Conservation (phyloP, 139 green algal genomes). For the Axilococcus clingmanii region DNA sequence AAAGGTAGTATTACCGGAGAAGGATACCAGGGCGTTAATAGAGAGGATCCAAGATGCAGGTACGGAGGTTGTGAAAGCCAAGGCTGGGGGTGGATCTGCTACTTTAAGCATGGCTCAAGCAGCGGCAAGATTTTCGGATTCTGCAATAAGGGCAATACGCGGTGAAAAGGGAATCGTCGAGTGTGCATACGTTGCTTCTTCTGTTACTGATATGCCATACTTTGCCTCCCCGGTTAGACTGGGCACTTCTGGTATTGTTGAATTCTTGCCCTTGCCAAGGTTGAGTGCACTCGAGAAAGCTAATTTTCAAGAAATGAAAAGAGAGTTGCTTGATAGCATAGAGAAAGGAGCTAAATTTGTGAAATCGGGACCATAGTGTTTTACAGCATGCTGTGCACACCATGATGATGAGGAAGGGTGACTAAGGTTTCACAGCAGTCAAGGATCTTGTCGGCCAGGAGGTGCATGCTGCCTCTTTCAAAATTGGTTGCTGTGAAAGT, state of each 20-base stretch:
- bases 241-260: constrained; percentile 60
- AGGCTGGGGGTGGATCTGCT: constrained; percentile 79
- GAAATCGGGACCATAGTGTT: not conserved
- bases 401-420: not conserved
- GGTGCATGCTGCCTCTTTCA: too few species aligned
- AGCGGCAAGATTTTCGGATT: constrained; percentile 63
- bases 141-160: constrained; percentile 57
- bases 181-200: constrained; percentile 62
- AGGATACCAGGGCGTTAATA: constrained; percentile 45
- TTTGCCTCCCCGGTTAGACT: constrained; percentile 70
- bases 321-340: constrained; percentile 65
- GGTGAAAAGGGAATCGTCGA: constrained; percentile 67
- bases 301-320: constrained; percentile 29
- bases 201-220: constrained; percentile 42
- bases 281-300: constrained; percentile 51
- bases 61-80: constrained; percentile 94
- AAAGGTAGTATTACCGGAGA: constrained; percentile 23
- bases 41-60: constrained; percentile 90
- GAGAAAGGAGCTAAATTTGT: constrained; percentile 80
- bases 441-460: not conserved
- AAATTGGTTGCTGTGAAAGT: too few species aligned
- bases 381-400: too few species aligned
- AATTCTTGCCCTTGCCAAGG: constrained; percentile 59
- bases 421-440: not conserved
- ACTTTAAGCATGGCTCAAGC: constrained; percentile 96